phyloP scores from a whole-genome alignment of 2,329 filamentous ascomycete species.

The Ophiostoma sp. region DNA sequence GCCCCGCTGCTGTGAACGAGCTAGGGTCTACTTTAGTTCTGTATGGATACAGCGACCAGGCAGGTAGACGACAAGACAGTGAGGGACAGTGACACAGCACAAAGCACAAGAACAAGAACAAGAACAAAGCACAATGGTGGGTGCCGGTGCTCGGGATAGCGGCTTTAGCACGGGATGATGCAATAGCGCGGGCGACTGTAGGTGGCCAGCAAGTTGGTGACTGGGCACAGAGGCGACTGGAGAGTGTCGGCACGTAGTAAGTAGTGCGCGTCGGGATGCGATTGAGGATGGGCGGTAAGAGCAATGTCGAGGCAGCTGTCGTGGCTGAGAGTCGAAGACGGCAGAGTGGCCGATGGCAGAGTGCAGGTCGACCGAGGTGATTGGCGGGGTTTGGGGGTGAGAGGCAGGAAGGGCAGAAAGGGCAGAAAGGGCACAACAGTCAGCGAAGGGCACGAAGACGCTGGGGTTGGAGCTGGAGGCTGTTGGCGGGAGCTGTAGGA shows the following conservation, averaged over 20 bases:
- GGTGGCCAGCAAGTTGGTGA: not conserved
- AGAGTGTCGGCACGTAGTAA: too few relatives aligned
- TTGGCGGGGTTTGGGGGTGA: conserved; percentile 11
- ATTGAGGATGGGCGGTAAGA: not conserved
- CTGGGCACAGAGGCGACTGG: not conserved
- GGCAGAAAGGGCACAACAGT: not conserved
- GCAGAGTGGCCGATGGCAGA: not conserved
- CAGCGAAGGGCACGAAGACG: not conserved
- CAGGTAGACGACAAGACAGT: not conserved
- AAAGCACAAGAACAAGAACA: not conserved
- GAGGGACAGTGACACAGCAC: not conserved
- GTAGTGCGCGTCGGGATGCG: not conserved
- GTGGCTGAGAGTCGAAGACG: not conserved
- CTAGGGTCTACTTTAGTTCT: not conserved
- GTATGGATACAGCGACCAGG: not conserved
- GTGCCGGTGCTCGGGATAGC: not conserved
- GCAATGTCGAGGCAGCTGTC: not conserved
- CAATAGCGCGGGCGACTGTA: conserved; percentile 9
- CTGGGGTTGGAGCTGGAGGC: not conserved
- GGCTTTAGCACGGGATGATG: conserved; percentile 9
- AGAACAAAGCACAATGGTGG: not conserved
- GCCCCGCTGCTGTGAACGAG: conserved; percentile 7
- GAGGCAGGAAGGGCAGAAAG: not conserved
- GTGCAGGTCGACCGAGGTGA: not conserved
- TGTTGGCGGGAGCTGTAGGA: not conserved